Base-by-base conservation (phyloP, 2,329 filamentous ascomycete species). In the Lachnellula subtilissima region DNA sequence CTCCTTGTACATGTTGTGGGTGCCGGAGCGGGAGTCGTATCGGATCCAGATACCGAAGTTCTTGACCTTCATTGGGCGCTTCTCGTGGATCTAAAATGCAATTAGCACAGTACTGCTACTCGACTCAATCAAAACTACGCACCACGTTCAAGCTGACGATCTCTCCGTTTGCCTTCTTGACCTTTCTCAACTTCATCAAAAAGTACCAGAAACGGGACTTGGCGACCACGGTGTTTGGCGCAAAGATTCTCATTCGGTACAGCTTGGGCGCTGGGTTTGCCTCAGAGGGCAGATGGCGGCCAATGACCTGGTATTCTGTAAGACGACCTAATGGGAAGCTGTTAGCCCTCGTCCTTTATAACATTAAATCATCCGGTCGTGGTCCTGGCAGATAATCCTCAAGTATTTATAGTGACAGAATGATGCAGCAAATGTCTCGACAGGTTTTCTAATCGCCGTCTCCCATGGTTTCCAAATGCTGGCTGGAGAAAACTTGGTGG, bases 1-100 rank as follows among this genome's bases (percentile, higher is more conserved):
- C 88, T 99, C 94, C 88, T 97, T 97, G 91, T 99, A 99, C 94
- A 99, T 99, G 89, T 99, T 99, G 91, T 99, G 94, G 73, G 94
- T 99, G 72, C 94, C 94, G 72, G 94, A 97, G 79, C 94, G 93
- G 64, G 95, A 99, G 83, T 99, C 93, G 84, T 99, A 99, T 76
- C 95, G 92, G 82, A 99, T 88, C 95, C 95, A 99, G 86, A 99
- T 87, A 78, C 94, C 94, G 77, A 99, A 97, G 89, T 97, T 99
- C 91, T 99, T 99, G 86, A 99, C 92, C 85, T 96, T 97, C 75
- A 92, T 83, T 73, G 94, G 94, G 79, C 91, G 91, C 88, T 97
- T 97, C 91, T 99, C 94, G 81, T 85, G 80, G 83, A 99, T 95
- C 92, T 96, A 52, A 17, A 23, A 37, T 39, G 14, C 35, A 67